Evolutionary conservation across 371 early-diverging fungal genomes (phyloP).

Genomic region (Spraguea lophii): DNA sequence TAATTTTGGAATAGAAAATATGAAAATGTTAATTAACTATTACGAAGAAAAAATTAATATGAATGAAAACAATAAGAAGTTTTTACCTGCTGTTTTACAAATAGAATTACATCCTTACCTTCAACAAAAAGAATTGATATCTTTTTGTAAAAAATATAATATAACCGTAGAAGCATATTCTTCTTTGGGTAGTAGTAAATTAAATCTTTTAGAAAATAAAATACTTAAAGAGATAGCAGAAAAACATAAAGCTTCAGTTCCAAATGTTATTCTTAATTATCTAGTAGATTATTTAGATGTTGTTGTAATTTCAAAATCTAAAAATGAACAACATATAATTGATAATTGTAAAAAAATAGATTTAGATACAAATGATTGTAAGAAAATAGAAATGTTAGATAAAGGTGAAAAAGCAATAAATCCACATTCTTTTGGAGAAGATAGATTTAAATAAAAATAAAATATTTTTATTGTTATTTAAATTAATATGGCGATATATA

Average conservation of each 20-base stretch:
- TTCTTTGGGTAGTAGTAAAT: constrained; percentile 36
- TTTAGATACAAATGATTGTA: constrained; percentile 6
- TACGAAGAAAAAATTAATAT: constrained; percentile 49
- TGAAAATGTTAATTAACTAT: constrained; percentile 48
- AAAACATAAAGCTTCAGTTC: constrained; percentile 20
- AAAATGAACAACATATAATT: constrained; percentile 17
- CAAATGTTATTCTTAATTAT: constrained; percentile 33
- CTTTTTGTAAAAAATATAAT: constrained; percentile 30
- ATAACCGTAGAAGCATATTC: constrained; percentile 38
- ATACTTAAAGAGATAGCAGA: constrained; percentile 4
- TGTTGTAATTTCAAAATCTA: constrained; percentile 34
- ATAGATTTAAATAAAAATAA: constrained; percentile 25
- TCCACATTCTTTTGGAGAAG: neutral
- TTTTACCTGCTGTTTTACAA: constrained; percentile 56
- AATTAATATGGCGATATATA: too few relatives aligned
- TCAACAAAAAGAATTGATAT: constrained; percentile 34
- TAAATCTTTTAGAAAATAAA: constrained; percentile 13
- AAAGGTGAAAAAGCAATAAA: constrained; percentile 4
- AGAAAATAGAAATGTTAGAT: constrained; percentile 3
- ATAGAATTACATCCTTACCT: constrained; percentile 51
- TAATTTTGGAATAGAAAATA: constrained; percentile 52
- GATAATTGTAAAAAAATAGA: constrained; percentile 31
- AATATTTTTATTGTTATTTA: too few relatives aligned
- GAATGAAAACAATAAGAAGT: too few relatives aligned
- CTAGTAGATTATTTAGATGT: constrained; percentile 15